These are phyloP conservation scores for Alternaria novae-zelandiae DNA, from an alignment of 2,329 filamentous ascomycete genomes.

Conservation along the genomic window DNA sequence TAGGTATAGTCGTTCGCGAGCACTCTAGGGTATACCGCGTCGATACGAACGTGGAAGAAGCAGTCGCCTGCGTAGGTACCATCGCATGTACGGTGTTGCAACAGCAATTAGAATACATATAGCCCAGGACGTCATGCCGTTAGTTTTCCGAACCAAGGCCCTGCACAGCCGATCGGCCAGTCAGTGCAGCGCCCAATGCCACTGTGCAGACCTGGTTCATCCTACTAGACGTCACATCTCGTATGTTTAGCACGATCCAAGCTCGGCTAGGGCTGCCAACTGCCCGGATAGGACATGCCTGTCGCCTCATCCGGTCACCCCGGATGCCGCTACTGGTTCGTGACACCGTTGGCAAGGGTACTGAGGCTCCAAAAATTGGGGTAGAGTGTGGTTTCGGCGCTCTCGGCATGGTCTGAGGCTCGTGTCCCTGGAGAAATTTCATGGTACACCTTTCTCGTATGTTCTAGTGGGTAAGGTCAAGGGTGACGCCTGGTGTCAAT, in stretches of 20 bases:
- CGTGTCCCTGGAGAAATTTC: neutral
- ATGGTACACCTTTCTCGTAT: neutral
- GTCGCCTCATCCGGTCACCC: neutral
- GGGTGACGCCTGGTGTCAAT: constrained; percentile 2
- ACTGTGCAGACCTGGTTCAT: neutral
- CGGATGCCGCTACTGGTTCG: neutral
- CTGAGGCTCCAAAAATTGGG: neutral
- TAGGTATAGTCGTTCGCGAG: neutral
- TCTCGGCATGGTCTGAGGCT: neutral
- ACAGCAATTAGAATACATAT: neutral
- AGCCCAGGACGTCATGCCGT: neutral
- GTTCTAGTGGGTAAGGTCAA: neutral
- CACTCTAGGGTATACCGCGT: neutral
- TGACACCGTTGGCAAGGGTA: neutral
- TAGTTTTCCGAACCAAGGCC: neutral
- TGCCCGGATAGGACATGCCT: neutral
- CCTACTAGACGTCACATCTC: constrained; percentile 7
- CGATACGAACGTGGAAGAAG: neutral
- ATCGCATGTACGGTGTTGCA: neutral
- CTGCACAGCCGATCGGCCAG: neutral
- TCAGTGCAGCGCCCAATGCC: neutral
- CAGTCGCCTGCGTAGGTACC: neutral
- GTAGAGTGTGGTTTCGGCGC: neutral
- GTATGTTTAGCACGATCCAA: neutral
- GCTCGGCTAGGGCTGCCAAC: neutral